phyloP scores from a whole-genome alignment of 345 rosid genomes.

The Melastoma malabathricum region DNA sequence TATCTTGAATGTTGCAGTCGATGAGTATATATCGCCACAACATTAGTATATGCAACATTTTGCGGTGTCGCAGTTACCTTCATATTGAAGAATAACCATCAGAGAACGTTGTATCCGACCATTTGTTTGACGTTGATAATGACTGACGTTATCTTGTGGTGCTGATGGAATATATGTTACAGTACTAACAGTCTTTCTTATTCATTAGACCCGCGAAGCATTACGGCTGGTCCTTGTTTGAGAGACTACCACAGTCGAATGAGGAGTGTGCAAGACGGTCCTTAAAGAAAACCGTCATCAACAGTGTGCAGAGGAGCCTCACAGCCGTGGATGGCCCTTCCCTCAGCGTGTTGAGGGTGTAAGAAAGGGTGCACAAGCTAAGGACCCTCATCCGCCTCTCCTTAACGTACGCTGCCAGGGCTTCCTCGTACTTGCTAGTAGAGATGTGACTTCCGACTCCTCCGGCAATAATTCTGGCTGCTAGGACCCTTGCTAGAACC shows the following conservation, averaged over 20 bases:
- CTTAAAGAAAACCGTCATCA: conserved; percentile 4
- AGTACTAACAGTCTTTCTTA: too few species aligned
- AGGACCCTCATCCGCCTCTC: conserved; percentile 33
- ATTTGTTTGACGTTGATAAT: too few species aligned
- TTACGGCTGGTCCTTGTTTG: background rate
- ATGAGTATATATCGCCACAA: too few species aligned
- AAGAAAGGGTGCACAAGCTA: conserved; percentile 3
- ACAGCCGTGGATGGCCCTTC: conserved; percentile 2
- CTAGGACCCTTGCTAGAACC: conserved; percentile 36
- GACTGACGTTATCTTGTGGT: too few species aligned
- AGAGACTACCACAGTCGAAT: conserved; percentile 9
- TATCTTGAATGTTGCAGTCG: too few species aligned
- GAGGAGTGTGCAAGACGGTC: conserved; percentile 1
- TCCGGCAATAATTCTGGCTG: background rate
- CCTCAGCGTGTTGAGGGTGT: background rate
- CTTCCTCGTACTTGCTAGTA: conserved; percentile 15
- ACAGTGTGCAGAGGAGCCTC: background rate
- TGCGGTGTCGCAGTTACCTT: too few species aligned
- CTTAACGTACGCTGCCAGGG: conserved; percentile 24
- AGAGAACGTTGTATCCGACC: too few species aligned
- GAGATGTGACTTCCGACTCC: background rate
- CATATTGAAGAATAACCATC: too few species aligned
- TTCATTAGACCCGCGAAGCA: too few species aligned
- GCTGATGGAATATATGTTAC: too few species aligned
- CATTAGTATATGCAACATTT: too few species aligned